Base-by-base conservation (phyloP, 495 filamentous ascomycete genomes). In the Xylaria castorea region DNA sequence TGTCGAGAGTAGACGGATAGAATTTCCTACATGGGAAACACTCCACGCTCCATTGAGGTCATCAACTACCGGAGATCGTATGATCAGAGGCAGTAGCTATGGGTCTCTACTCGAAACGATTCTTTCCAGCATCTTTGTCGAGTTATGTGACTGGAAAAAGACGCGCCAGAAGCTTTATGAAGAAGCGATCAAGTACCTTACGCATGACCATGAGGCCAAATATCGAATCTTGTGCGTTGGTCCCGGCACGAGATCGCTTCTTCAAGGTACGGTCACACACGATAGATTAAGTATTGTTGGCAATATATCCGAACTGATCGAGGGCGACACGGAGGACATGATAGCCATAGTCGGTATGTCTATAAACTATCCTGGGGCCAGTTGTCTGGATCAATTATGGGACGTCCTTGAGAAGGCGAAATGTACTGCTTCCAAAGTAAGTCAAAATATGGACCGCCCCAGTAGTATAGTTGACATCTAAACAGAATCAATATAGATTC, bases 301-400 rank as follows among this genome's bases (percentile, higher is more conserved):
- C 16, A 62, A 62, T 18, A 5, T 36, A 34, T 1, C 18, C 1
- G 44, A 48, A 6, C 1, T 50, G 3, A 34, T 50, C 16, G 63
- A 66, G 14, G 44, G 50, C 11, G 38, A 66, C 8, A 50, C 22
- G 25, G 48, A 66, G 5, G 66, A 80, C 42, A 70, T 74, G 20
- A 77, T 86, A 30, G 84, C 84, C 1, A 76, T 85, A 42, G 75
- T 82, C 40, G 84, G 84, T 2, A 80, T 85, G 78, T 81, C 80
- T 3, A 81, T 82, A 40, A 72, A 77, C 6, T 79, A 79, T 66
- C 79, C 83, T 4, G 72, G 75, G 0, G 83, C 80, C 0, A 79
- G 82, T 34, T 77, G 71, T 5, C 6, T 78, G 1, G 80, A 83
- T n/a, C 77, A 79, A 44, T 76, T 86, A 42, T 85, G 85, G 79